Evolutionary conservation across 495 filamentous ascomycete genomes (phyloP).

Genomic region (Annulohypoxylon nitens): DNA sequence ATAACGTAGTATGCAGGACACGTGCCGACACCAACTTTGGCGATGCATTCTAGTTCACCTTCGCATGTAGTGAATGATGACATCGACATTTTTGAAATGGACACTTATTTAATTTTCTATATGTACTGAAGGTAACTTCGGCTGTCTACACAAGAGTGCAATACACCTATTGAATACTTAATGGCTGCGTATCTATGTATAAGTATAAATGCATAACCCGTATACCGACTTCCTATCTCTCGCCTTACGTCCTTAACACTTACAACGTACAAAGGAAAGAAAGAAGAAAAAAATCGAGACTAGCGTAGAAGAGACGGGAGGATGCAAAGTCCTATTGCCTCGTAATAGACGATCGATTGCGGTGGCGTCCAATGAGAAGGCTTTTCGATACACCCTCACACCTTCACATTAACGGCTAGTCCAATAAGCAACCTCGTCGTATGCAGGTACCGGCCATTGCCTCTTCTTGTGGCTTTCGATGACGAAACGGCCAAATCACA

Average conservation of each 20-base stretch:
- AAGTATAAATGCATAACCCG: not conserved
- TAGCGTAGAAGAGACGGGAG: not conserved
- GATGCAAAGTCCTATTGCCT: constrained; percentile 11
- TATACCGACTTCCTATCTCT: not conserved
- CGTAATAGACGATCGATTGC: constrained; percentile 24
- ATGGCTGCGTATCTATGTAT: not conserved
- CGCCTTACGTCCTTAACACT: too few relatives aligned
- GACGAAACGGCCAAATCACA: constrained; percentile 40
- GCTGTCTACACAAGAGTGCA: not conserved
- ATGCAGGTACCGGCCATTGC: constrained; percentile 52
- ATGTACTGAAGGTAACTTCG: not conserved
- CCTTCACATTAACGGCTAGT: constrained; percentile 10
- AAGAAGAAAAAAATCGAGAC: too few relatives aligned
- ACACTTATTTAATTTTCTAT: not conserved
- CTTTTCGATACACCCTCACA: not conserved
- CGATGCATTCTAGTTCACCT: constrained; percentile 24
- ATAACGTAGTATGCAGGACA: constrained; percentile 33
- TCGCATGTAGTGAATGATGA: constrained; percentile 31
- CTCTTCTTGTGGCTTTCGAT: constrained; percentile 43
- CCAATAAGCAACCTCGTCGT: constrained; percentile 31
- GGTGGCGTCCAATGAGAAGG: constrained; percentile 36
- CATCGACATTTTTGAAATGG: constrained; percentile 10
- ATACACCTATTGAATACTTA: not conserved
- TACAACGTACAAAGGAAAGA: too few relatives aligned
- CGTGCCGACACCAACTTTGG: constrained; percentile 33